phyloP scores from a whole-genome alignment of 495 filamentous ascomycete species.

The Hyaloscypha hepaticicola region DNA sequence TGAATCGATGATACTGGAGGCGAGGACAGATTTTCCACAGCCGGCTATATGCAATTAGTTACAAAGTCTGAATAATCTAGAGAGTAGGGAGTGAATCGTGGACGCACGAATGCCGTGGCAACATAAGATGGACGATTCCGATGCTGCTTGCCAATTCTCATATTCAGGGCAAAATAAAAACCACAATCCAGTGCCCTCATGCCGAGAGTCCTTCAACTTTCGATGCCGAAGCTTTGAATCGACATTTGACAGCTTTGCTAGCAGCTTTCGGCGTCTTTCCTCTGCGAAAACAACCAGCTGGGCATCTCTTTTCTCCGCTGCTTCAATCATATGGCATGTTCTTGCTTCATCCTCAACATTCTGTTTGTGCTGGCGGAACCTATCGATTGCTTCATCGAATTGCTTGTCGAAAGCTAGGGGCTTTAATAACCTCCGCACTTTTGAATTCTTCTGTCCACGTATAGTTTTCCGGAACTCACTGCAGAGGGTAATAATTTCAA shows the following conservation, averaged over 20 bases:
- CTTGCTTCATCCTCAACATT: slow-evolving; percentile 35
- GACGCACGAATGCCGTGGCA: slow-evolving; percentile 32
- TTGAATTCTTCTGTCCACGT: slow-evolving; percentile 24
- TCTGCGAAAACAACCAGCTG: slow-evolving; percentile 1
- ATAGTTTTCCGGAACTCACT: slow-evolving; percentile 36
- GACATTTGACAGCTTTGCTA: slow-evolving; percentile 20
- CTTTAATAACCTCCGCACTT: slow-evolving; percentile 19
- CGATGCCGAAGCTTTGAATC: slow-evolving; percentile 21
- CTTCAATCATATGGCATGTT: slow-evolving; percentile 29
- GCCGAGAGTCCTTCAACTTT: slow-evolving; percentile 10
- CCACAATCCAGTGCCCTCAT: slow-evolving; percentile 24
- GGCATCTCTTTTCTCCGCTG: slow-evolving; percentile 4
- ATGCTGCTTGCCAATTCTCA: background rate
- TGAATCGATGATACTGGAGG: slow-evolving; percentile 19
- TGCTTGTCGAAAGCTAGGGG: slow-evolving; percentile 24
- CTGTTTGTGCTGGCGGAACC: slow-evolving; percentile 33
- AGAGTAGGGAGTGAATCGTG: background rate
- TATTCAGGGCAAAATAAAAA: background rate
- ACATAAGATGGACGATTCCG: slow-evolving; percentile 25
- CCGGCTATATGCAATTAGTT: slow-evolving; percentile 24
- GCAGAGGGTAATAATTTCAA: slow-evolving; percentile 43
- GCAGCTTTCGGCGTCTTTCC: slow-evolving; percentile 12
- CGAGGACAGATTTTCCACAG: slow-evolving; percentile 34
- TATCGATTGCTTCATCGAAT: slow-evolving; percentile 30
- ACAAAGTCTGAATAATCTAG: background rate